These are phyloP conservation scores for Starmerella vaccinii DNA, from an alignment of 805 yeast species.

Conservation along the genomic window DNA sequence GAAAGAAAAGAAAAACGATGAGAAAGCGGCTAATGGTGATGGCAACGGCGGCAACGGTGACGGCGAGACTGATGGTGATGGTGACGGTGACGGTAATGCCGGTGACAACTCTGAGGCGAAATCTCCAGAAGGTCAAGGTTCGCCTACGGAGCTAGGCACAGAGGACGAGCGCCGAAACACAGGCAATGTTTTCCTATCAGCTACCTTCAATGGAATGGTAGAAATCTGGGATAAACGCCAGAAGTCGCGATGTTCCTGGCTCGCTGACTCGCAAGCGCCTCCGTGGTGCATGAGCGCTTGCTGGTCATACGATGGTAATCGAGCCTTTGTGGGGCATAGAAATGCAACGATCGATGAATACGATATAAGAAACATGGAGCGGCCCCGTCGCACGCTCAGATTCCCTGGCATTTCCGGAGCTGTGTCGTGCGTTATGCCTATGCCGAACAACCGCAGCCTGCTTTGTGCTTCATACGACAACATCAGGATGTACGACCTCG, in stretches of 20 bases:
- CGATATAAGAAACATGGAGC: constrained; percentile 33
- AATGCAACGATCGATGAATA: constrained; percentile 68
- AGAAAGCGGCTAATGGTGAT: constrained; percentile 7
- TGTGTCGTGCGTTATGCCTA: constrained; percentile 64
- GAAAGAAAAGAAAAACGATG: constrained; percentile 12
- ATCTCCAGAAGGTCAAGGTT: background rate
- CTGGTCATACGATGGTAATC: constrained; percentile 80
- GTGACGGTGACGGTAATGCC: background rate
- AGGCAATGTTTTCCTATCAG: constrained; percentile 50
- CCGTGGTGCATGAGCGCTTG: constrained; percentile 86
- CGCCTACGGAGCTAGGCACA: no score
- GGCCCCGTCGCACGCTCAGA: constrained; percentile 48
- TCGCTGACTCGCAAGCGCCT: constrained; percentile 56
- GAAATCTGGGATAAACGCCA: constrained; percentile 73
- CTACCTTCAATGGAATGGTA: constrained; percentile 73
- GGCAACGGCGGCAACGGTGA: background rate
- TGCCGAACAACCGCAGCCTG: constrained; percentile 72
- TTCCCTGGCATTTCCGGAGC: constrained; percentile 88
- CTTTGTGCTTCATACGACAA: constrained; percentile 88
- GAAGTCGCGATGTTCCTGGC: constrained; percentile 38
- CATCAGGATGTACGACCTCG: constrained; percentile 71
- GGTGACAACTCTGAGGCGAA: background rate
- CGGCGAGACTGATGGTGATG: background rate
- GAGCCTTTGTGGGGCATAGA: constrained; percentile 74
- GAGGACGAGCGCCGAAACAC: constrained; percentile 5